Evolutionary conservation across 306 rosid species (phyloP).

Genomic region (Vigna mungo): DNA sequence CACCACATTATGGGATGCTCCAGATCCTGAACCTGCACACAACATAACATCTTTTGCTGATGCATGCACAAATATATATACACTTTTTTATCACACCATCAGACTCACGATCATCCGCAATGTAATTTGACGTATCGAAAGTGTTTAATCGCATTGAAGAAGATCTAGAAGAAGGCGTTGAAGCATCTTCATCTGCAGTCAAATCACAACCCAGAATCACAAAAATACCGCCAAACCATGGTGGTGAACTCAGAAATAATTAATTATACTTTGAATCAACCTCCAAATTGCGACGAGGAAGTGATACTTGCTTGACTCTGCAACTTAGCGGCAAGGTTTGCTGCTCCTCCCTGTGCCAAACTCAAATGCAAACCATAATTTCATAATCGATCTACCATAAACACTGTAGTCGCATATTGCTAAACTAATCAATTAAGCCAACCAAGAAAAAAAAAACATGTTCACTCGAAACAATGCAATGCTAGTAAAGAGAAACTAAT

Average conservation of each 20-base stretch:
- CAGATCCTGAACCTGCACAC: conserved; percentile 54
- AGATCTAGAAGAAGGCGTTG: conserved; percentile 58
- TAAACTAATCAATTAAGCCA: too few relatives aligned
- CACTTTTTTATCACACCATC: conserved; percentile 52
- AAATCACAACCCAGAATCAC: conserved; percentile 17
- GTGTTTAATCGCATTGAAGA: conserved; percentile 57
- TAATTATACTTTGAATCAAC: conserved; percentile 36
- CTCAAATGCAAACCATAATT: background rate
- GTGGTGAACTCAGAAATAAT: too few relatives aligned
- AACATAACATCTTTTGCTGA: background rate
- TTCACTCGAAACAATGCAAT: too few relatives aligned
- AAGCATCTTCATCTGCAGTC: conserved; percentile 63
- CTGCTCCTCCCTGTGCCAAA: conserved; percentile 58
- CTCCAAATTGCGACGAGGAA: conserved; percentile 62
- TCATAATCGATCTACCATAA: too few relatives aligned
- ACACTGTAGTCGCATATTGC: too few relatives aligned
- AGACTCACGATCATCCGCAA: conserved; percentile 60
- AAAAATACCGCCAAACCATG: background rate
- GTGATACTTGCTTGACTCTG: conserved; percentile 57
- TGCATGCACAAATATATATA: background rate
- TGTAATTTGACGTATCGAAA: conserved; percentile 59
- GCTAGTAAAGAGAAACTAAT: too few relatives aligned
- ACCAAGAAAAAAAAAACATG: too few relatives aligned
- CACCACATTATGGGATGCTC: conserved; percentile 61
- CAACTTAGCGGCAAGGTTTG: conserved; percentile 52